Evolutionary conservation across 805 yeast genomes (phyloP).

Genomic region (Saccharomyces kudriavzevii): DNA sequence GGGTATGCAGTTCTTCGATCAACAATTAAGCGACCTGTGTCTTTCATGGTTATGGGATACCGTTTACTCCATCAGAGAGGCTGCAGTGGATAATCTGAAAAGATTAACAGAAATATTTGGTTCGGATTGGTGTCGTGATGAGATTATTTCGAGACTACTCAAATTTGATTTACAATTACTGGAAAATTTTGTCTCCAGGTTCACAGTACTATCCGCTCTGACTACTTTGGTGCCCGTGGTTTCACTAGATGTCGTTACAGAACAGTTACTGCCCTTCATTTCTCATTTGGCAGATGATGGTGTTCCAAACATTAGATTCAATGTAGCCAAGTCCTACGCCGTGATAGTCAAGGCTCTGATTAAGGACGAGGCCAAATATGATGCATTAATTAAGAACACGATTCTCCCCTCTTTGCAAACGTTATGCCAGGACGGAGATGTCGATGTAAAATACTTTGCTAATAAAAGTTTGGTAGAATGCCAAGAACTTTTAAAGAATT

Average conservation of each 20-base stretch:
- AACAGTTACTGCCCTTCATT: slow-evolving; percentile 72
- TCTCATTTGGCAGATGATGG: slow-evolving; percentile 63
- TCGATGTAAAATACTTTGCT: slow-evolving; percentile 85
- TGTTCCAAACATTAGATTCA: slow-evolving; percentile 93
- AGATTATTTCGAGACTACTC: slow-evolving; percentile 71
- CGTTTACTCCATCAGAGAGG: slow-evolving; percentile 91
- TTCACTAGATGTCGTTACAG: slow-evolving; percentile 44
- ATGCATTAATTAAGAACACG: slow-evolving; percentile 38
- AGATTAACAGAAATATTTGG: slow-evolving; percentile 83
- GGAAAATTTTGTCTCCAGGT: slow-evolving; percentile 78
- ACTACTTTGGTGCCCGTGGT: slow-evolving; percentile 76
- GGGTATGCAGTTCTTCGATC: slow-evolving; percentile 88
- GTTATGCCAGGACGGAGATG: slow-evolving; percentile 65
- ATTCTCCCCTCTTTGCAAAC: slow-evolving; percentile 59
- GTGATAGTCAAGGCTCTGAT: slow-evolving; percentile 48
- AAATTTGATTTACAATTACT: slow-evolving; percentile 33
- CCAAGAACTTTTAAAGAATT: slow-evolving; percentile 5
- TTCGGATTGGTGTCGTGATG: slow-evolving; percentile 82
- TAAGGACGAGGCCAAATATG: slow-evolving; percentile 21
- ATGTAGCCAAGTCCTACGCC: slow-evolving; percentile 79
- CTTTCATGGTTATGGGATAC: slow-evolving; percentile 99
- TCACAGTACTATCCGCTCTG: slow-evolving; percentile 83
- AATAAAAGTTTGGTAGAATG: slow-evolving; percentile 46
- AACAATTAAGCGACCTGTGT: slow-evolving; percentile 81
- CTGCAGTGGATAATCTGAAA: slow-evolving; percentile 80